Percentiles rank a stretch among this genome's conserved stretches.
These are phyloP conservation scores for Kluyveromyces starmeri DNA, from an alignment of 805 yeast species.

Conservation along the genomic window DNA sequence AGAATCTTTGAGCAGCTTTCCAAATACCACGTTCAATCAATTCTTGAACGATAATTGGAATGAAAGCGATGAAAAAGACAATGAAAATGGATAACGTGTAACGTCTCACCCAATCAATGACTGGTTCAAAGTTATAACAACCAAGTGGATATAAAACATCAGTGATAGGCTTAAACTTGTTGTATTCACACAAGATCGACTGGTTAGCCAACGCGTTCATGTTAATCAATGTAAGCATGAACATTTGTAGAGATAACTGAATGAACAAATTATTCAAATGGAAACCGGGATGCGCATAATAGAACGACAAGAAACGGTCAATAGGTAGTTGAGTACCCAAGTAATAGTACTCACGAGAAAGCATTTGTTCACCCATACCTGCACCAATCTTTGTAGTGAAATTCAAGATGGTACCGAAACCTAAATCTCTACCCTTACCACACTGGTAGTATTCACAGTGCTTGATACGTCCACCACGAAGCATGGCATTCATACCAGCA, in stretches of 20 bases:
- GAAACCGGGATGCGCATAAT: slow-evolving; percentile 83
- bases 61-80: slow-evolving; percentile 71
- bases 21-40: slow-evolving; percentile 74
- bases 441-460: slow-evolving; percentile 84
- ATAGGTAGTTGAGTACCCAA: slow-evolving; percentile 73
- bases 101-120: slow-evolving; percentile 74
- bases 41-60: slow-evolving; percentile 73
- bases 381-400: slow-evolving; percentile 86
- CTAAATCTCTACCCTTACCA: slow-evolving; percentile 87
- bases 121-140: slow-evolving; percentile 67
- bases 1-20: slow-evolving; percentile 62
- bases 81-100: slow-evolving; percentile 73
- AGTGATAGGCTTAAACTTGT: slow-evolving; percentile 56
- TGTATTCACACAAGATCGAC: slow-evolving; percentile 57
- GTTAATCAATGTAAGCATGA: slow-evolving; percentile 61
- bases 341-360: slow-evolving; percentile 75
- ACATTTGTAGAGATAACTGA: slow-evolving; percentile 64
- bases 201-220: slow-evolving; percentile 68
- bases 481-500: slow-evolving; percentile 77
- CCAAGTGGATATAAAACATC: slow-evolving; percentile 60
- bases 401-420: slow-evolving; percentile 77
- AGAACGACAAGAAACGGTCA: slow-evolving; percentile 74
- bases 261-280: slow-evolving; percentile 75
- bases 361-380: slow-evolving; percentile 88
- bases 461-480: slow-evolving; percentile 82